Base-by-base conservation (phyloP, 371 early-diverging fungal genomes). In the Capillidium heterosporum region DNA sequence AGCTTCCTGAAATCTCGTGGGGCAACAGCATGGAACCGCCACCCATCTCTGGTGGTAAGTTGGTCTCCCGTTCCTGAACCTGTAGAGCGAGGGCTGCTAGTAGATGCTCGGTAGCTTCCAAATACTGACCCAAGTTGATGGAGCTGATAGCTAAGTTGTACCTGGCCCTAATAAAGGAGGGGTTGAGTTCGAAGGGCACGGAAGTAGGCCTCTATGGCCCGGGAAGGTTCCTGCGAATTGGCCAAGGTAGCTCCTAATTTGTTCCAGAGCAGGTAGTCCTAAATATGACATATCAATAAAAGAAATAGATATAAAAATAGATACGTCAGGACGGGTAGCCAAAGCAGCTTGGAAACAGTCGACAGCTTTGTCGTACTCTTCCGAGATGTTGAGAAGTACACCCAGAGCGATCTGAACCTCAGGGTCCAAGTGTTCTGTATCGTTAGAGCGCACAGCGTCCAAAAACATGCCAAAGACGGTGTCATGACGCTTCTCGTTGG, bases 321-420 rank as follows among this genome's bases (percentile, higher is more conserved):
- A 71, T 72, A 84, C 85, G 60, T 87, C 74, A 2, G 96, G 95
- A 35, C 85, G 67, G 21, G 73, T 75, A n/a, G 79, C 73, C 32
- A 97, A 66, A 31, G 96, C 94, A 1, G 95, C 80, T 49, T 84
- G 78, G 75, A 97, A 97, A 62, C 98, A 97, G 67, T 97, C 98
- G 2, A 92, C 78, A 0, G 96, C 92, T 70, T 95, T 95, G 32
- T 76, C 76, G 59, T 86, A 94, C 58, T 95, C 93, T 32, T 82
- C 77, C 1, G 84, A 80, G 5, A 85, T 80, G 65, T 95, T 86
- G 67, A 93, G 94, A 50, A 97, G 63, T 0, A 97, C 83, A 2
- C 96, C 98, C 4, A 97, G 74, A 0, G 87, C 95, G 35, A 91
- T 76, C 67, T 97, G 95, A 0, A 95, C 87, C 61, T 91, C 86